Evolutionary conservation across 2,329 filamentous ascomycete genomes (phyloP), one percentile per base, ranked within the genome.

Genomic region (Knufia petricola): DNA sequence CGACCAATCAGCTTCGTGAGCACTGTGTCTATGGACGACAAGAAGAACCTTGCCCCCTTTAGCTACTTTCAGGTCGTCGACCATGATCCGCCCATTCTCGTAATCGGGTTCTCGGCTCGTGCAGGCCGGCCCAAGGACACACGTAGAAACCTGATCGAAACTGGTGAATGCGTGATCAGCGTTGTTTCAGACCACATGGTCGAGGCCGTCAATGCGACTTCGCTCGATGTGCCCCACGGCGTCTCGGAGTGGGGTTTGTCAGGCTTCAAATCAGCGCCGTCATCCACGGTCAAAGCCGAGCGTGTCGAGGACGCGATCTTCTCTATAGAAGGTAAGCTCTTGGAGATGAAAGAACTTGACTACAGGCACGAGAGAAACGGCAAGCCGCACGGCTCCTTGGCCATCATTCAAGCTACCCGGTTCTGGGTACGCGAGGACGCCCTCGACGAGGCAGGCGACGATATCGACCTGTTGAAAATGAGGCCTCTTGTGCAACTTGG

Each of bases 371-470:
- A 48, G 6, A 72, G 72, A 0, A 79, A 69, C 2, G 87, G 85
- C 2, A 82, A 81, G 67, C 88, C 81, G 70, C 82, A 82, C 0
- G 80, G 83, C 1, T 81, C 83, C 4, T 61, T 94, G 54, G 84
- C 77, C 2, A 77, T 94, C 26, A 72, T 95, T 9, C 87, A 95
- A 68, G 90, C 87, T 0, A 81, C 84, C 30, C 75, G 82, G 23
- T 95, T 95, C 62, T 95, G 89, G 87, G 87, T 82, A 1, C 71
- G 89, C 45, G 86, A 94, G 63, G 89, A 95, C 66, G 88, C 87
- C 2, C 69, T 94, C 51, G 85, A 94, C 58, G 79, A 85, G 61
- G 81, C 87, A 6, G 76, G 72, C 61, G 87, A 80, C 56, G 59
- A 85, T 30, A 71, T 95, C 50, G 84, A 94, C 64, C 21, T 45